phyloP scores from a whole-genome alignment of 176 grass and related monocot genomes.

The Lolium rigidum region DNA sequence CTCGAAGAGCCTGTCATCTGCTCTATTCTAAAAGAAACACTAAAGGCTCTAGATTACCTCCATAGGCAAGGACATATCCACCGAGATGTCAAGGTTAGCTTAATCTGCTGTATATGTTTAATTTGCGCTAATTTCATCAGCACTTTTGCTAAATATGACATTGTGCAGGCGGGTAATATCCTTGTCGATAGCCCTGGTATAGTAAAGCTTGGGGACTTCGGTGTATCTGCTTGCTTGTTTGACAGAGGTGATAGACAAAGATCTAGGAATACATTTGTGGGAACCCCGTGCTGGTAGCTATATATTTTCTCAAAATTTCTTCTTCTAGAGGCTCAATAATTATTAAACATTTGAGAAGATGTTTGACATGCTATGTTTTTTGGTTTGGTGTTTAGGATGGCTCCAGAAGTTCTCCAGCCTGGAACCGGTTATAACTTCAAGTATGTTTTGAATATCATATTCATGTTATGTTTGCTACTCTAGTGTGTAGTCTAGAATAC shows the following conservation, averaged over 20 bases:
- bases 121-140: background rate
- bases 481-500: conserved; percentile 31
- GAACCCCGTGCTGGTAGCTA: conserved; percentile 91
- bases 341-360: conserved; percentile 22
- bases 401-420: conserved; percentile 96
- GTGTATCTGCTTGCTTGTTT: conserved; percentile 96
- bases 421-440: conserved; percentile 97
- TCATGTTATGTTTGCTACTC: background rate
- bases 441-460: conserved; percentile 57
- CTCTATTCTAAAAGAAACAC: conserved; percentile 93
- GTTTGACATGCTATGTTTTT: conserved; percentile 26
- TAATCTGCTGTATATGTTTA: background rate
- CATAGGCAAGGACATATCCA: conserved; percentile 97
- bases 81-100: conserved; percentile 87
- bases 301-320: conserved; percentile 33
- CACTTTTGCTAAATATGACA: conserved; percentile 3
- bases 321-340: background rate
- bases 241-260: conserved; percentile 93
- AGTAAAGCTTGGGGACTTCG: conserved; percentile 97
- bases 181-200: conserved; percentile 74
- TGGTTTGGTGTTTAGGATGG: conserved; percentile 80
- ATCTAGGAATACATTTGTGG: conserved; percentile 92
- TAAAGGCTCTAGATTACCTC: conserved; percentile 93
- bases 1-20: conserved; percentile 84
- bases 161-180: conserved; percentile 93